Base-by-base conservation (phyloP, 345 rosid genomes). In the Corchorus capsularis region DNA sequence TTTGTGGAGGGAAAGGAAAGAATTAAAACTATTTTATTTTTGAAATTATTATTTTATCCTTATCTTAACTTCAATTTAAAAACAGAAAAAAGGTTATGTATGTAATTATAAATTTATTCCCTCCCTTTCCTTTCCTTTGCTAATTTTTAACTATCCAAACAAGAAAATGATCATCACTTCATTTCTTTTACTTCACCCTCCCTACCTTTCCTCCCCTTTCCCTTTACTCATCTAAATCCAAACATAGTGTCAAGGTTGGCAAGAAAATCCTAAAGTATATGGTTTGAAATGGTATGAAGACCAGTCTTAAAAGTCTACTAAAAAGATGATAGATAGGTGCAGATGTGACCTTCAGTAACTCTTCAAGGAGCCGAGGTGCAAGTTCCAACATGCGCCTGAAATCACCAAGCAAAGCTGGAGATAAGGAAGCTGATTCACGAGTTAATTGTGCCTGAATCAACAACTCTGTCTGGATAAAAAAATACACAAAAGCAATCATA, bases 391-490 rank as follows among this genome's bases (percentile, higher is more conserved):
- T 92, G 63, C 89, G 96, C 81, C 84, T 92, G 78, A 96, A 92
- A 85, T 96, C 99, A 78, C 80, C 84, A 35, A 76, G 83, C 87
- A 96, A 84, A 78, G 93, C 85, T 59, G 98, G 98, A 67, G 98
- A 88, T 74, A 96, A 83, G 54, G 87, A 85, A 55, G 86, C 87
- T 63, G 93, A 85, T 87, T 88, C 90, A 69, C 92, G 93, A 63
- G 95, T 92, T 83, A 96, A 86, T 71, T 96, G 99, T 52, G 99
- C 98, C 86, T 96, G 99, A 82, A 96, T 92, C 90, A 96, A 85
- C 89, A 96, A 81, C 84, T 96, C 99, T 50, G 97, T 93, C 99
- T 93, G 90, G 61, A 83, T 9, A 73, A 15, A 79, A 69, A 72
- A 35, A 39, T 50, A 50, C 35, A 71, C 39, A 49, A 11, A 77